These are phyloP conservation scores for Naganishia randhawae DNA, from an alignment of 768 basidiomycete genomes.

Conservation along the genomic window DNA sequence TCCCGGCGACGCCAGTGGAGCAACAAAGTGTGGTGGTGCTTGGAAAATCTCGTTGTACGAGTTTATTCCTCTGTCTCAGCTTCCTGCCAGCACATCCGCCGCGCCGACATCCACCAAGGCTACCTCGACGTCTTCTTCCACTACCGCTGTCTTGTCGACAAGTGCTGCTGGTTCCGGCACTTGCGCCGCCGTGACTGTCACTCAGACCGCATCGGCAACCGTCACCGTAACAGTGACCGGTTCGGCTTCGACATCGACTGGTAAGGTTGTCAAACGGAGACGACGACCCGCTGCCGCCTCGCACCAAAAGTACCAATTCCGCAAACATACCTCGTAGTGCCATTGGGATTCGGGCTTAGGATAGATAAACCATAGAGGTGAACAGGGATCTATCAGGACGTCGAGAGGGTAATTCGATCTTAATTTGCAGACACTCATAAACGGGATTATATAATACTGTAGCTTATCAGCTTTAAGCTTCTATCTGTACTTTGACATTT, in stretches of 20 bases:
- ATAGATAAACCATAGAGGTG: neutral
- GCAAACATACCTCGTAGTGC: neutral
- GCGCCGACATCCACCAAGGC: neutral
- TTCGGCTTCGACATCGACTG: neutral
- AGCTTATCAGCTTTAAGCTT: conserved; percentile 2
- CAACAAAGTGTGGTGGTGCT: neutral
- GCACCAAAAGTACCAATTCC: neutral
- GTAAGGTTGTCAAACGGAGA: neutral
- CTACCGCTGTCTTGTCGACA: neutral
- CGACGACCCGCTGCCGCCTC: neutral
- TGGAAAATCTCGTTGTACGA: neutral
- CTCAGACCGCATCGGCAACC: conserved; percentile 4
- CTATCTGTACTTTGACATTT: conserved; percentile 1
- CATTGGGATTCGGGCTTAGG: neutral
- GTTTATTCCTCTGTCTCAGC: neutral
- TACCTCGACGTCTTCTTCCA: neutral
- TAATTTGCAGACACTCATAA: neutral
- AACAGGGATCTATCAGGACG: neutral
- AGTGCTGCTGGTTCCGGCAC: neutral
- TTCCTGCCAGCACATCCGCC: neutral
- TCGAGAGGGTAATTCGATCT: neutral
- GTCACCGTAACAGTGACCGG: conserved; percentile 12
- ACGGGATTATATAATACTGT: neutral
- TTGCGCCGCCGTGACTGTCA: conserved; percentile 12
- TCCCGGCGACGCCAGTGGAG: neutral